phyloP scores from a whole-genome alignment of 192 early-diverging fungal species.

The Podochytrium sp. region DNA sequence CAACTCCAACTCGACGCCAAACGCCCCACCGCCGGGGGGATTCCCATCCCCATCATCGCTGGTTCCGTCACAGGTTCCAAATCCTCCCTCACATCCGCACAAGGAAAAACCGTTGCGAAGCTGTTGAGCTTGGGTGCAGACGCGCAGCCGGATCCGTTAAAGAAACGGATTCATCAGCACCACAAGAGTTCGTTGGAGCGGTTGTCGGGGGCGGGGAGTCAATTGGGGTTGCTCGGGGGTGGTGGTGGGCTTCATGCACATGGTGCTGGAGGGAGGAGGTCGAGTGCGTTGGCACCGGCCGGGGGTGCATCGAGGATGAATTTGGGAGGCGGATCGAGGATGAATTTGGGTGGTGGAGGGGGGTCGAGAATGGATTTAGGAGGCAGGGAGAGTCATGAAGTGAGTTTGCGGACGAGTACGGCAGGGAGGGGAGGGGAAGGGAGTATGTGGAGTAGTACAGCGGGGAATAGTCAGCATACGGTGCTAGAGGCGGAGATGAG shows the following conservation, averaged over 20 bases:
- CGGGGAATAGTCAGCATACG: neutral
- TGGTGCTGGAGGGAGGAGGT: too few relatives aligned
- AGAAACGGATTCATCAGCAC: neutral
- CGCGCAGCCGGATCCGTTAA: neutral
- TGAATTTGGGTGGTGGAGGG: constrained; percentile 5
- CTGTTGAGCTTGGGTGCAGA: constrained; percentile 24
- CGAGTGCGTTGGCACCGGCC: too few relatives aligned
- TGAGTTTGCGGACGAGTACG: too few relatives aligned
- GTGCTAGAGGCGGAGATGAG: too few relatives aligned
- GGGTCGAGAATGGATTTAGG: neutral
- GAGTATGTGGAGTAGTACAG: neutral
- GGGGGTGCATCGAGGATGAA: too few relatives aligned
- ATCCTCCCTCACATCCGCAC: constrained; percentile 14
- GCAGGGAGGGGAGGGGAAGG: neutral
- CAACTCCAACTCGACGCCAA: constrained; percentile 22
- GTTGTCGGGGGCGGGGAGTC: constrained; percentile 1
- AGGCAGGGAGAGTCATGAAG: too few relatives aligned
- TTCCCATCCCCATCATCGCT: constrained; percentile 29
- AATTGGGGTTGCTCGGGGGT: neutral
- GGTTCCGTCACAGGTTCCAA: neutral
- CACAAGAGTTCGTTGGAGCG: constrained; percentile 7
- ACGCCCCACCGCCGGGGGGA: too few relatives aligned
- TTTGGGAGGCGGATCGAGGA: neutral
- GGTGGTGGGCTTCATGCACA: too few relatives aligned
- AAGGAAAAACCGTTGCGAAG: constrained; percentile 28